Conservation (phyloP, 345 rosid genomes). For the Rhizophora apiculata region DNA sequence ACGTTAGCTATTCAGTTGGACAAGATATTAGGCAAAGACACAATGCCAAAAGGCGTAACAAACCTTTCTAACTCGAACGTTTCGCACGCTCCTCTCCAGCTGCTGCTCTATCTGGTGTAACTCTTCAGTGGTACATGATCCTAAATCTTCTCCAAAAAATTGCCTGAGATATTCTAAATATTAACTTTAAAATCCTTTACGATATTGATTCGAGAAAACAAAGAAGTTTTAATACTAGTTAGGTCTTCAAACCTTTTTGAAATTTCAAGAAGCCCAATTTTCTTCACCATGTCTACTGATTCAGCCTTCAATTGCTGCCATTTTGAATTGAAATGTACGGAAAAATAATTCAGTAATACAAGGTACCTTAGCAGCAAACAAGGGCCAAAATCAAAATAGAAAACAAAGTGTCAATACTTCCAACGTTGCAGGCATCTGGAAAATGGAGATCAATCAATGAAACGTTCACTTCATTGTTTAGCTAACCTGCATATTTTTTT, state of each 20-base stretch:
- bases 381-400: neutral
- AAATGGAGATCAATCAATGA: too few relatives aligned
- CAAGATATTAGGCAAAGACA: neutral
- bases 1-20: neutral
- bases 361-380: too few relatives aligned
- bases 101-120: constrained; percentile 39
- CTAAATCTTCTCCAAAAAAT: constrained; percentile 39
- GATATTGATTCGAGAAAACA: neutral
- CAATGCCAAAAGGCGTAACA: too few relatives aligned
- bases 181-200: too few relatives aligned
- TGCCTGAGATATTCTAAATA: constrained; percentile 23
- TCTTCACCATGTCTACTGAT: constrained; percentile 66
- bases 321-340: constrained; percentile 11
- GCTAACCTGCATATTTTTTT: constrained; percentile 32
- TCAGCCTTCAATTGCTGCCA: constrained; percentile 74
- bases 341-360: neutral
- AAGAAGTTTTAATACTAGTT: neutral
- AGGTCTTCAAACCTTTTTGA: constrained; percentile 50
- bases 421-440: too few relatives aligned
- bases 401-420: neutral
- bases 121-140: constrained; percentile 37
- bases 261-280: constrained; percentile 71
- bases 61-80: constrained; percentile 41
- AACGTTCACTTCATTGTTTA: too few relatives aligned
- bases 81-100: constrained; percentile 35